Evolutionary conservation across 768 basidiomycete genomes (phyloP).

Genomic region (Russula griseocarnosa): DNA sequence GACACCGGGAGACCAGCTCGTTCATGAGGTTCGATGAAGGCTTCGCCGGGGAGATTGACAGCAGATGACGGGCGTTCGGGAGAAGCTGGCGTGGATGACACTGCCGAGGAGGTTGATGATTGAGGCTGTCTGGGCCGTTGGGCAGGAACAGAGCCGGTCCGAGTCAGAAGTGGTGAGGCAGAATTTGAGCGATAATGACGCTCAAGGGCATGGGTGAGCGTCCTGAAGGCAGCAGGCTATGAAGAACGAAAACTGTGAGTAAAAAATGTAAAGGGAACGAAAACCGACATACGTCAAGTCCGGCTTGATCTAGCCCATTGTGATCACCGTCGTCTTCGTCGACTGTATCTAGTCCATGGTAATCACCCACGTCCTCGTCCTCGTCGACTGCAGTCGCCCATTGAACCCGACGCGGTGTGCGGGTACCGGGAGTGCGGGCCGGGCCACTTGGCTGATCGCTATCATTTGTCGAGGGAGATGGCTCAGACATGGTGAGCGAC

Average conservation of each 20-base stretch:
- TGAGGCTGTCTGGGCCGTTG: neutral
- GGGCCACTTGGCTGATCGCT: slow-evolving; percentile 1
- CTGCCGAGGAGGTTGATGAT: slow-evolving; percentile 17
- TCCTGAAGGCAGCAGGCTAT: slow-evolving; percentile 49
- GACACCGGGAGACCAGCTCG: slow-evolving; percentile 56
- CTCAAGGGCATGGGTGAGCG: slow-evolving; percentile 49
- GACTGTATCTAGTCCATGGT: too few species aligned
- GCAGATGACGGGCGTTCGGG: slow-evolving; percentile 2
- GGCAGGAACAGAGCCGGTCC: slow-evolving; percentile 15
- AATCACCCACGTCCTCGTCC: neutral
- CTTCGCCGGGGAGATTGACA: slow-evolving; percentile 45
- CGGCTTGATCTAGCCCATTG: slow-evolving; percentile 54
- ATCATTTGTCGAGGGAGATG: neutral
- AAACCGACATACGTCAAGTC: slow-evolving; percentile 44
- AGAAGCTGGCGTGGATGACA: slow-evolving; percentile 23
- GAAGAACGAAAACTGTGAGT: neutral
- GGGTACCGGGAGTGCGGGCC: slow-evolving; percentile 13
- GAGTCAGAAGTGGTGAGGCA: slow-evolving; percentile 23
- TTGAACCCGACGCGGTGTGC: slow-evolving; percentile 27
- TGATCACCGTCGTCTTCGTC: neutral
- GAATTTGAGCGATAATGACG: slow-evolving; percentile 45
- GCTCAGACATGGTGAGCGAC: slow-evolving; percentile 1
- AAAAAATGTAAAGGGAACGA: slow-evolving; percentile 8
- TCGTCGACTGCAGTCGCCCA: slow-evolving; percentile 23
- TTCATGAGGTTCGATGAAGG: slow-evolving; percentile 60